These are phyloP conservation scores for Oryza brachyantha DNA, from an alignment of 176 grass and related monocot species.

Conservation along the genomic window DNA sequence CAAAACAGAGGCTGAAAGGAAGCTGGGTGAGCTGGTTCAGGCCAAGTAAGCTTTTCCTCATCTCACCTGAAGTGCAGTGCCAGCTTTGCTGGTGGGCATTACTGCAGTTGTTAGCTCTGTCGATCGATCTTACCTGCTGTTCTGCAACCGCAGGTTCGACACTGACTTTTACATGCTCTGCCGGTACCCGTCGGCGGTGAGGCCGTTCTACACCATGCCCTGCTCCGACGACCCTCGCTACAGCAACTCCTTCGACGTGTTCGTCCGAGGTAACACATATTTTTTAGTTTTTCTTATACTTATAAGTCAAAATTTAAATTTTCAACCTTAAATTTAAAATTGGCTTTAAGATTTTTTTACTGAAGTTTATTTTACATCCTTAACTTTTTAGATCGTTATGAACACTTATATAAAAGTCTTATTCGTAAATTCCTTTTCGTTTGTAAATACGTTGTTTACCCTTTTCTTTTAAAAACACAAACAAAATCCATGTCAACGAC, in stretches of 20 bases:
- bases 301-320: too few relatives aligned
- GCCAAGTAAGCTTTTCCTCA: constrained; percentile 28
- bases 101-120: not conserved
- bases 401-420: too few relatives aligned
- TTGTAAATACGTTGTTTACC: too few relatives aligned
- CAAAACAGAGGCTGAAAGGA: constrained; percentile 61
- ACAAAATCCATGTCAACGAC: too few relatives aligned
- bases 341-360: too few relatives aligned
- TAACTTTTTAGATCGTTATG: too few relatives aligned
- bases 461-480: too few relatives aligned
- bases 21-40: constrained; percentile 50
- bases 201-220: constrained; percentile 92
- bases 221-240: constrained; percentile 54
- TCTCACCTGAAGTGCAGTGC: not conserved
- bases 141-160: constrained; percentile 36
- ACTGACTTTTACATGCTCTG: constrained; percentile 75
- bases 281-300: too few relatives aligned
- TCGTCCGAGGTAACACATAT: constrained; percentile 74
- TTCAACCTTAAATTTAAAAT: too few relatives aligned
- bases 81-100: not conserved
- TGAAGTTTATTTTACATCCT: too few relatives aligned
- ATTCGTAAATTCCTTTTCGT: too few relatives aligned
- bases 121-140: not conserved
- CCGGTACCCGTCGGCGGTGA: constrained; percentile 61
- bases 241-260: constrained; percentile 78